Base-by-base conservation (phyloP, 176 grass and related monocot species). In the Carex cristatella region DNA sequence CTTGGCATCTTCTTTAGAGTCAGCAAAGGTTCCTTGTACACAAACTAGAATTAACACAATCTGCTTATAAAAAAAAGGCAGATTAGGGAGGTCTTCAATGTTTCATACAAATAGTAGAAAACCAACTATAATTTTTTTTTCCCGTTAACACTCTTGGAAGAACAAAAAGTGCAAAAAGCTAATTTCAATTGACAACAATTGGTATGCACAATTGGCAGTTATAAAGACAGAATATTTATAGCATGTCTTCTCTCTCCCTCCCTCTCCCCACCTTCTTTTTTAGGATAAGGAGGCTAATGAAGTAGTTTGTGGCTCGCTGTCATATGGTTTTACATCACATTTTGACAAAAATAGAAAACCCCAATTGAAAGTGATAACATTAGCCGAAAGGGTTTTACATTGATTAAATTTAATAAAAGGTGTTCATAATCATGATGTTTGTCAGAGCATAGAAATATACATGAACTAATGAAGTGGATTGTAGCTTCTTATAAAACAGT, bases 11-110 rank as follows among this genome's bases (percentile, higher is more conserved):
- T 95, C 90, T 14, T 83, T 75, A 23, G 90, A 85, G 79, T 79
- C 62, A 3, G 84, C 91, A 79, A 62, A 64, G 37, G 71, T 88
- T 88, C 66, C 84, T 69, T 83, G 73, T 33, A 87, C 87, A 8
- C 84, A 89, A 63, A 88, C 10, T 65, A 94, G 87, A 90, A 99
- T 85, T n/a, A 99, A 88, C 58, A 92, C 65, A 88, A 99, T 90
- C 96, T 99, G 83, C 32, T 65, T 65, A 76, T 61, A 57, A 65
- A 53, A 83, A 83, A 0, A 69, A 68, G 5, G 61, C 18, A 85
- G 65, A 48, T 14, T 31, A 83, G 4, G 8, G 44, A 65, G 58
- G 55, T 12, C 66, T 64, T 84, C 23, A 44, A 69, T 15, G 15
- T 10, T 30, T 4, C 28, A 53, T 54, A 64, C 1, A 5, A 31